A percentile compares a stretch with the other conserved stretches of the same genome.
Conservation (phyloP, 768 basidiomycete species). For the Psilocybe subaeruginosa region DNA sequence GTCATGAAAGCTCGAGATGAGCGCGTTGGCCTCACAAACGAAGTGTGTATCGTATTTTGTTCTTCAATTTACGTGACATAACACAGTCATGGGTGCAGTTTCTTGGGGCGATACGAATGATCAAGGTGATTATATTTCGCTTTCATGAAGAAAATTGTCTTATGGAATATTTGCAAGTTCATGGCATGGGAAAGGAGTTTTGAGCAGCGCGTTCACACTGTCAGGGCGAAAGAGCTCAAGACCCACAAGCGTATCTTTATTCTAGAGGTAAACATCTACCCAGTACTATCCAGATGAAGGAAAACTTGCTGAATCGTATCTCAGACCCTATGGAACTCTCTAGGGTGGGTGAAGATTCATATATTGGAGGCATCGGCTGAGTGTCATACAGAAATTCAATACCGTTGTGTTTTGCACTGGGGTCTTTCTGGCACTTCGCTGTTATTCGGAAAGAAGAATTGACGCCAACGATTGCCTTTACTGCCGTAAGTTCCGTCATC, state of each 20-base stretch:
- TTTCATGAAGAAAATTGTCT: neutral
- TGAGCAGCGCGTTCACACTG: conserved; percentile 54
- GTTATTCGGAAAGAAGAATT: conserved; percentile 69
- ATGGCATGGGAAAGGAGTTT: conserved; percentile 78
- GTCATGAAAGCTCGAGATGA: conserved; percentile 79
- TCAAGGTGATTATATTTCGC: conserved; percentile 8
- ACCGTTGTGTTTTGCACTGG: conserved; percentile 60
- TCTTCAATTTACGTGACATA: conserved; percentile 1
- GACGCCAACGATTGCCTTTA: conserved; percentile 87
- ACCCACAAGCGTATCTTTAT: conserved; percentile 68
- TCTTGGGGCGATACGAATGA: conserved; percentile 20
- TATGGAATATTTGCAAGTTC: conserved; percentile 41
- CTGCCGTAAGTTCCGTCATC: conserved; percentile 38
- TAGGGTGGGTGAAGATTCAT: neutral
- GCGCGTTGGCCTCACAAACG: conserved; percentile 75
- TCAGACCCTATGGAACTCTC: conserved; percentile 15
- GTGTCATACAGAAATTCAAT: conserved; percentile 56
- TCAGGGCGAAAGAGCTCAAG: conserved; percentile 65
- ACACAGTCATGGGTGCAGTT: neutral
- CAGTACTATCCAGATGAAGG: no score
- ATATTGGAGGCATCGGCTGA: neutral
- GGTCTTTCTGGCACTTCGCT: conserved; percentile 73
- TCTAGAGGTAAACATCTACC: conserved; percentile 47
- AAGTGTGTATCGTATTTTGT: conserved; percentile 43
- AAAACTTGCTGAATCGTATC: neutral